Evolutionary conservation across 2,329 filamentous ascomycete species (phyloP), one percentile per base, ranked within the genome.

Genomic region (Colletotrichum melonis): DNA sequence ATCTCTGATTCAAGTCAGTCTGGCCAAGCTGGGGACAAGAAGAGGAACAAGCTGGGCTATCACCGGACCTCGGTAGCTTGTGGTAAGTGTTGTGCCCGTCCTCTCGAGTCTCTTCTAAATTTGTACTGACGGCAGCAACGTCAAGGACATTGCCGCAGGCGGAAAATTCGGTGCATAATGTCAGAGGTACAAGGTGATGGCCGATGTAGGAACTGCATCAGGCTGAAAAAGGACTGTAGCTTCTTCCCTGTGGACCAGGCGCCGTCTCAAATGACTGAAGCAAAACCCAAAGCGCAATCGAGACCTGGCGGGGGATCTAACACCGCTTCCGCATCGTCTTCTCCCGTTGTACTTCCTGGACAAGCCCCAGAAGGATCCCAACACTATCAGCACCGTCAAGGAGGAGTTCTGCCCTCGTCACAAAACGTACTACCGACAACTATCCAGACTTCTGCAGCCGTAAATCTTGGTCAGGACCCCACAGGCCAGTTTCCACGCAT

Each of bases 1-100:
- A 79, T 81, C 49, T 65, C 80, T 60, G 83, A 84, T 52, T 79
- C 81, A 66, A 78, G 80, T 24, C 73, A 80, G 54, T 76, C 83
- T 67, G 80, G 80, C 28, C 78, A 82, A 35, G 77, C 83, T n/a
- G 83, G 81, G 46, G 88, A 90, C 72, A 90, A 88, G 82, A 88
- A 86, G 74, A 91, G 95, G 80, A 98, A 98, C 83, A 98, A 97
- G 84, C 88, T 98, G 74, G 96, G 96, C 52, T 98, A 98, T 81
- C 96, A 98, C 85, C 91, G 96, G 79, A 98, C 95, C 46, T 97
- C 95, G 57, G 94, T 98, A 78, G 97, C 96, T 77, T 98, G 96
- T 86, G 93, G 96, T 98, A 89, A 90, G 95, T 91, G 54, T 63
- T 76, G 62, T 59, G 62, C 58, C 35, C 42, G 63, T 58, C 58